Base-by-base conservation (phyloP, 2,329 filamentous ascomycete genomes). In the Atkinsonella texensis region DNA sequence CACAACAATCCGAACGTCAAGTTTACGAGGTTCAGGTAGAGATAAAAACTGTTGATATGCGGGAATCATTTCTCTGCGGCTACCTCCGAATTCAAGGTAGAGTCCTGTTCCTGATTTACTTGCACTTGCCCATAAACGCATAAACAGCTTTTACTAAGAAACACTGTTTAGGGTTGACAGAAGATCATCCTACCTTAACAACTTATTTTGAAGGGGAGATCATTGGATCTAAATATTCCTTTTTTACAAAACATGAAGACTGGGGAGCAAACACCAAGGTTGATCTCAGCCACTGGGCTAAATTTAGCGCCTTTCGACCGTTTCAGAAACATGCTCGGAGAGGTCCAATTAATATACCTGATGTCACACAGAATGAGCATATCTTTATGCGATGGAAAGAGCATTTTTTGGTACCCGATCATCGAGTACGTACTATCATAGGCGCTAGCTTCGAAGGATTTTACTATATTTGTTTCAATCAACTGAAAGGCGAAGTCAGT, bases 331-430 rank as follows among this genome's bases (percentile, higher is more conserved):
- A 75, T 53, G 76, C 75, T 35, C 73, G 73, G 45, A 81, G 77
- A 59, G 78, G 79, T 15, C 66, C 80, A 20, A 67, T 75, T 31
- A 59, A 64, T 73, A 74, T 82, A 72, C 72, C 83, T 72, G 85
- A 94, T 59, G 80, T 85, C 59, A 79, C 81, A 46, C 86, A 94
- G 63, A 77, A 83, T 56, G 90, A 96, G 59, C 84, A 94, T 65
- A 84, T 98, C 33, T 98, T 96, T 63, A 98, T 98, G 93, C 83
- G 93, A 54, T 98, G 93, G 93, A 98, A 98, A 69, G 93, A 98
- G 64, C 89, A 95, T 62, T 98, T 98, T 62, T 74, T 98, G 0
- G 93, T 98, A 0, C 93, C 93, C 1, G 90, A 98, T 62, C 93
- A 98, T 66, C 81, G 87, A 15, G 89, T 97, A 18, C 80, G 85